These are phyloP conservation scores for Hydrangea macrophylla DNA, from an alignment of 148 eudicot species.

Conservation along the genomic window DNA sequence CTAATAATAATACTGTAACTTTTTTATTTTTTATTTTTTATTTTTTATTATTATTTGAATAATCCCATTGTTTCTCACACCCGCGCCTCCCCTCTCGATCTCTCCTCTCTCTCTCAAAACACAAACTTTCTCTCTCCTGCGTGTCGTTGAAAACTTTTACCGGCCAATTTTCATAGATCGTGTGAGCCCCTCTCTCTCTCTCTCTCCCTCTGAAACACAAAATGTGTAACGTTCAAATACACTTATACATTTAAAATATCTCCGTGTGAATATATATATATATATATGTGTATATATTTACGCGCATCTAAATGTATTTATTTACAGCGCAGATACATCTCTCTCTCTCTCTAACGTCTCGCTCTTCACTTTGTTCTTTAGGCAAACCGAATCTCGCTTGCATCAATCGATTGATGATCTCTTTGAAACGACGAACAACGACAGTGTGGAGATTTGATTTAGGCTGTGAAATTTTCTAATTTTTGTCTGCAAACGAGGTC, in stretches of 20 bases:
- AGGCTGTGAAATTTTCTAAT: no score
- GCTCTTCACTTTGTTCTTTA: not conserved
- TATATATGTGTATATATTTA: not conserved
- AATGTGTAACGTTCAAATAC: no score
- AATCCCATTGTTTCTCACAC: no score
- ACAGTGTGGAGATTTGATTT: not conserved
- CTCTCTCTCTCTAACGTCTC: not conserved
- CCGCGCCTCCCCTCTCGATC: no score
- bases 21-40: no score
- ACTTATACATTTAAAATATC: no score
- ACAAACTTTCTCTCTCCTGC: not conserved
- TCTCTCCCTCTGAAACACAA: no score
- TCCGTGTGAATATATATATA: no score
- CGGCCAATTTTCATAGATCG: conserved; percentile 15
- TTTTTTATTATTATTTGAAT: no score
- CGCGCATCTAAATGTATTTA: not conserved
- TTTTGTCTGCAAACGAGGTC: no score
- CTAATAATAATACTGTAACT: no score
- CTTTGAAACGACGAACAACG: not conserved
- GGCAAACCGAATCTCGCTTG: not conserved
- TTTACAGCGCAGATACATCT: not conserved
- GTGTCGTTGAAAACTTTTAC: not conserved
- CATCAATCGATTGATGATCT: not conserved
- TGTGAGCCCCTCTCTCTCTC: not conserved
- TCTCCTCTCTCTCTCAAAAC: no score